Base-by-base conservation (phyloP, 108 stramenopile species). In the Skeletonema costatum region DNA sequence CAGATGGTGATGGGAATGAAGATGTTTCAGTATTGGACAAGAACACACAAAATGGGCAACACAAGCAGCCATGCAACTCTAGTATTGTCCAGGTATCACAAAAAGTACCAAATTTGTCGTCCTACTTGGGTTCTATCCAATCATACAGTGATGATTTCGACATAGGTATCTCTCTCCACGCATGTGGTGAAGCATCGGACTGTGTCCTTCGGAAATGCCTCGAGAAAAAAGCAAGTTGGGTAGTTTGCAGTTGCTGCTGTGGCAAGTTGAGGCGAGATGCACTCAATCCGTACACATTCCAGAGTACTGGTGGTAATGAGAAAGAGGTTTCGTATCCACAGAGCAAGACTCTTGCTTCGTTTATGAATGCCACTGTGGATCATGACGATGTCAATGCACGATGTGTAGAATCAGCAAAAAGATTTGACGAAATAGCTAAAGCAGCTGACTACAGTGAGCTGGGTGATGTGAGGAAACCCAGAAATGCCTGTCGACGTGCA, bases 111-210 rank as follows among this genome's bases (percentile, higher is more conserved):
- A 93, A 93, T 70, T 42, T 93, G 21, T 87, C 66, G 21, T 66
- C 86, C 1, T 93, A 85, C 66, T 74, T 80, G 48, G 90, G 92
- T 1, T 82, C 88, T 1, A 83, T 93, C 33, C 81, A 89, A 69
- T 30, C 76, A 1, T 93, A 82, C 69, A 31, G 60, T 4, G 39
- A 75, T 21, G 29, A 50, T 16, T 87, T 91, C 71, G 92, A 93
- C 50, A 82, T 93, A 48, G 90, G 81, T 1, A 16, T 90, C 12
- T 88, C 89, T 3, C 68, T 93, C 36, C 92, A 93, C 76, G 71
- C 90, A 7, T 93, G 92, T 62, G 92, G 92, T 2, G 92, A 93
- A 64, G 92, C 92, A 17, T 89, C 89, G 0, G 92, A 93, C 73
- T 81, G 85, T 21, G 77, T 86, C 11, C 60, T 93, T n/a, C 87